Base-by-base conservation (phyloP, 768 basidiomycete genomes). In the Trametes maxima region DNA sequence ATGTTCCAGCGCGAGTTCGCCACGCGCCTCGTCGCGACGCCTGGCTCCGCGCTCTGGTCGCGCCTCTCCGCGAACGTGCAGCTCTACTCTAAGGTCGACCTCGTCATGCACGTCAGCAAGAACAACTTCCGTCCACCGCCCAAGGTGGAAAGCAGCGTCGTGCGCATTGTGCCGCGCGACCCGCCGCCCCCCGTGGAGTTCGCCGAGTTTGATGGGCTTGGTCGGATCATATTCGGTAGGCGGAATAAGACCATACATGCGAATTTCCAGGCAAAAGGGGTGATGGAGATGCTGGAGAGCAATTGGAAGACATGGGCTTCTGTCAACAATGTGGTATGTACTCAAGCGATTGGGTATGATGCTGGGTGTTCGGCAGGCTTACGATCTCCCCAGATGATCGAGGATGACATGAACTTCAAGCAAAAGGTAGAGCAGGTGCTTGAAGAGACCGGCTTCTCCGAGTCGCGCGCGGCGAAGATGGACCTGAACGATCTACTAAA, bases 1-100 rank as follows among this genome's bases (percentile, higher is more conserved):
- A 99, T 99, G 97, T 99, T 99, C 79, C 97, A 99, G 77, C 90
- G 95, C 57, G 97, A 99, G 75, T 99, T 99, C 70, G 97, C 97
- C 0, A 80, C 95, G 62, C 89, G 97, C 1, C 84, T 99, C 12
- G 87, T 92, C 43, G 96, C 96, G 3, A 80, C 84, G 22, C 94
- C 97, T 0, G 87, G 87, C 8, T 87, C 92, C 3, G 78, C 85
- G 5, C 78, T 96, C 5, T 99, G 97, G 97, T 97, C 94, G 51
- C 84, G 97, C 43, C 78, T 99, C 19, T 92, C 92, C 17, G 96
- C 94, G 19, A 98, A 99, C 73, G 97, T 98, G 12, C 97, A 98
- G 76, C 86, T 99, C 3, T 99, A 97, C 72, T 88, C 97, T 13
- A 94, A 95, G 70, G 95, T 98, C 24, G 94, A 98, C 74, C 87